Conservation (phyloP, 176 grass and related monocot genomes). For the Carex cristatella region DNA sequence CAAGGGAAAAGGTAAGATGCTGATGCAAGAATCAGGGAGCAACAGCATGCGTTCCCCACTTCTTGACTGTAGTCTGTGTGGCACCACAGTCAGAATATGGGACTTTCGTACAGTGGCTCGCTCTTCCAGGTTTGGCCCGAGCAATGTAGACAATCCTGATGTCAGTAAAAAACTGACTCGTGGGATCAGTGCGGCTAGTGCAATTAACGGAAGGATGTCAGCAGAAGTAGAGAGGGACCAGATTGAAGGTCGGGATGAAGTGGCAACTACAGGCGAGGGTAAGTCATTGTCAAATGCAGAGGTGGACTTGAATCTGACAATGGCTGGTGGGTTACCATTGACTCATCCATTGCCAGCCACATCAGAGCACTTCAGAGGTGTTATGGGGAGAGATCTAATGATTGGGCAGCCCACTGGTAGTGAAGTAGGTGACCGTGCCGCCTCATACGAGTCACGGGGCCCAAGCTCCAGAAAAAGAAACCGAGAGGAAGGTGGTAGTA, state of each 20-base stretch:
- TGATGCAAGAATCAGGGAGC: constrained; percentile 58
- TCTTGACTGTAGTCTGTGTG: constrained; percentile 88
- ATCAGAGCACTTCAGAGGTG: constrained; percentile 45
- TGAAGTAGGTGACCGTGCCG: constrained; percentile 91
- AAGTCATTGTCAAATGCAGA: constrained; percentile 70
- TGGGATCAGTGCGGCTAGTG: constrained; percentile 84
- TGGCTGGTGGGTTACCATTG: constrained; percentile 75
- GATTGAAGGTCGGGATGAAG: constrained; percentile 64
- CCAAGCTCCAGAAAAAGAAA: constrained; percentile 88
- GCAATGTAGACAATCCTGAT: constrained; percentile 60
- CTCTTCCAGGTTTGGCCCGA: constrained; percentile 48
- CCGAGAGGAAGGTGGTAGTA: constrained; percentile 95
- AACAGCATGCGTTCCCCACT: constrained; percentile 73
- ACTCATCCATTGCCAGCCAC: constrained; percentile 40
- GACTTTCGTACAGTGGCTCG: constrained; percentile 62
- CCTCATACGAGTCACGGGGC: constrained; percentile 86
- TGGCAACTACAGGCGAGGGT: constrained; percentile 44
- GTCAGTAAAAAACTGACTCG: constrained; percentile 59
- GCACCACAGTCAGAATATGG: constrained; percentile 74
- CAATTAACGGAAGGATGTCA: constrained; percentile 77
- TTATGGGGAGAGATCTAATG: constrained; percentile 92
- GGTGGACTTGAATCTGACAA: constrained; percentile 87
- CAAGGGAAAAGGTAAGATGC: constrained; percentile 64
- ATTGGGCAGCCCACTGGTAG: constrained; percentile 93
- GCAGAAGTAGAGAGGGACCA: constrained; percentile 51